phyloP scores from a whole-genome alignment of 2,329 filamentous ascomycete species.

The Triangularia setosa region DNA sequence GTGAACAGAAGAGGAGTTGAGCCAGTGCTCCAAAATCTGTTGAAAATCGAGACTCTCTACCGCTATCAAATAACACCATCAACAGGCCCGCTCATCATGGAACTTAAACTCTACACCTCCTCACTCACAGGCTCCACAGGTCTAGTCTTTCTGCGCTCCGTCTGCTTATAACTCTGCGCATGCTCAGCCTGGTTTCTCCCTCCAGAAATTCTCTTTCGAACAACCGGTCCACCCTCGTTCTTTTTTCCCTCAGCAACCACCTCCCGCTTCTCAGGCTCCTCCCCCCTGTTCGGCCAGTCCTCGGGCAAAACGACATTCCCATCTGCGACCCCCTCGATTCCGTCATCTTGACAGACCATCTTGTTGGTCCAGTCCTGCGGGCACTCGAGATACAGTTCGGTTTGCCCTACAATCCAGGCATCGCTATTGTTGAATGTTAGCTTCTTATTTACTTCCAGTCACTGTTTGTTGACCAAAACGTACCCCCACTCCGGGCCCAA shows the following conservation, averaged over 20 bases:
- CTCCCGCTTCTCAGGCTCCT: neutral
- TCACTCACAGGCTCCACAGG: neutral
- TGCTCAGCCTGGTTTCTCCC: neutral
- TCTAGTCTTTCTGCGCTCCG: neutral
- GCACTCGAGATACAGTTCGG: constrained; percentile 4
- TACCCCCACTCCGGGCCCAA: neutral
- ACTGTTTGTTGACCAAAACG: neutral
- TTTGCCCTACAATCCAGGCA: neutral
- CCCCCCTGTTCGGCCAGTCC: neutral
- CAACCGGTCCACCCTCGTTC: neutral
- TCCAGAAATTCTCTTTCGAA: neutral
- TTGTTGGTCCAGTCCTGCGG: neutral
- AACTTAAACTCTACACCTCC: neutral
- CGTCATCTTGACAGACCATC: neutral
- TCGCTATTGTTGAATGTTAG: neutral
- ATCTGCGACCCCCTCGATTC: neutral
- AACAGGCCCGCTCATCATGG: too few species aligned
- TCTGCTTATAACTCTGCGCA: neutral
- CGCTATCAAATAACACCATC: too few species aligned
- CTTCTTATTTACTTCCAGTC: neutral
- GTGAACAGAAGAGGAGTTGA: too few species aligned
- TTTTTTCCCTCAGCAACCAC: neutral
- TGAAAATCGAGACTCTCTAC: too few species aligned
- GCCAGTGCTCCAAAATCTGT: too few species aligned
- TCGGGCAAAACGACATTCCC: neutral